Percentiles rank a stretch among this genome's conserved stretches.
Evolutionary conservation across 768 basidiomycete species (phyloP).

Genomic region (Piloderma croceum): DNA sequence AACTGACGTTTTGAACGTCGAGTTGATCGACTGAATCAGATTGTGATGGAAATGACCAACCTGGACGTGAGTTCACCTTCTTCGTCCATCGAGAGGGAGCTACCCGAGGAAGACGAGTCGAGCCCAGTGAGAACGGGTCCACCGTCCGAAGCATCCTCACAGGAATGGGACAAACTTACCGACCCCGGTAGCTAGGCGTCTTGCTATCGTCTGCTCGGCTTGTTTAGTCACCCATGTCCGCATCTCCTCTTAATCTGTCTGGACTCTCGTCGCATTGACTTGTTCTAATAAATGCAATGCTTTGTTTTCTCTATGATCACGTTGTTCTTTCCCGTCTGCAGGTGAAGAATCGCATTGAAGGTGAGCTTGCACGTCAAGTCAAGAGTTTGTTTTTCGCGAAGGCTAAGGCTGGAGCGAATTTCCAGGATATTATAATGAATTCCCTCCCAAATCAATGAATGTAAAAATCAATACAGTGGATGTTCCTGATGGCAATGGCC

Average conservation of each 20-base stretch:
- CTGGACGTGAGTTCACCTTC: constrained; percentile 78
- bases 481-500: constrained; percentile 15
- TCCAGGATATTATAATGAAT: constrained; percentile 74
- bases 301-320: constrained; percentile 29
- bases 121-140: constrained; percentile 61
- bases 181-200: constrained; percentile 60
- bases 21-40: constrained; percentile 27
- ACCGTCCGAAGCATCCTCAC: constrained; percentile 82
- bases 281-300: constrained; percentile 59
- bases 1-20: not conserved
- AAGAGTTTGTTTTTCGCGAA: constrained; percentile 10
- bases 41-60: constrained; percentile 80
- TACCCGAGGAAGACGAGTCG: constrained; percentile 37
- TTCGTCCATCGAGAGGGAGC: constrained; percentile 23
- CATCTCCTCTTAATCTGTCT: constrained; percentile 14
- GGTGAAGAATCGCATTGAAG: constrained; percentile 68
- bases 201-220: constrained; percentile 9
- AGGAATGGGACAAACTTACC: constrained; percentile 87
- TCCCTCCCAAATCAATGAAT: constrained; percentile 70
- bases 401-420: too few relatives aligned
- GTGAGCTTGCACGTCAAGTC: constrained; percentile 43
- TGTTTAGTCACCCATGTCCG: not conserved
- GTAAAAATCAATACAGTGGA: constrained; percentile 49
- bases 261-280: constrained; percentile 12
- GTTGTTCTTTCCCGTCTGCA: constrained; percentile 25